These are phyloP conservation scores for Umbelopsis sp. DNA, from an alignment of 192 early-diverging fungal species.

Conservation along the genomic window DNA sequence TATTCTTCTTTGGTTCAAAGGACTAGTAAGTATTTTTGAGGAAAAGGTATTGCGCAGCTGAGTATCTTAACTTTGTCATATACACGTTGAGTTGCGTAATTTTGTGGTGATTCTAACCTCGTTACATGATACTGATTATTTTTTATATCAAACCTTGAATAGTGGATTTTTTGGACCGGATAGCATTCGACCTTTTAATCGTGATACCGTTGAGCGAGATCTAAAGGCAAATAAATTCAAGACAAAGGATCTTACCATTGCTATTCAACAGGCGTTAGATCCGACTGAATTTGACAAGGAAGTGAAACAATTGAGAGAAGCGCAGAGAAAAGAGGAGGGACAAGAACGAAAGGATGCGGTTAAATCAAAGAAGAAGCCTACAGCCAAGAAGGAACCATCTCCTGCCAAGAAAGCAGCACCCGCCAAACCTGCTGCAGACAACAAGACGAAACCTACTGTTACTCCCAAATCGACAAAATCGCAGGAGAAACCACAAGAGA, in stretches of 20 bases:
- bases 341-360: constrained; percentile 28
- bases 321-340: constrained; percentile 13
- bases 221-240: constrained; percentile 46
- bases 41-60: no score
- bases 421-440: not conserved
- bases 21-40: constrained; percentile 44
- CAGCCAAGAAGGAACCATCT: not conserved
- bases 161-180: constrained; percentile 47
- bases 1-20: constrained; percentile 44
- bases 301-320: constrained; percentile 17
- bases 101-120: not conserved
- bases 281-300: constrained; percentile 25
- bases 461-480: not conserved
- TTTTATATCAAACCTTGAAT: not conserved
- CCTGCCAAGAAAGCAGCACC: constrained; percentile 8
- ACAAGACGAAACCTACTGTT: not conserved
- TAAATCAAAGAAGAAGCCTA: constrained; percentile 12
- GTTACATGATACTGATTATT: not conserved
- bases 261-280: constrained; percentile 38
- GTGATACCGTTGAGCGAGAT: constrained; percentile 30
- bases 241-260: constrained; percentile 37
- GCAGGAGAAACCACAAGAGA: not conserved
- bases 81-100: not conserved
- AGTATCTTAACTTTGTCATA: no score
- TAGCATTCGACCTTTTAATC: constrained; percentile 38